Evolutionary conservation across 139 green algal genomes (phyloP), one percentile per base, ranked within the genome.

Genomic region (Spirogloea muscicola): DNA sequence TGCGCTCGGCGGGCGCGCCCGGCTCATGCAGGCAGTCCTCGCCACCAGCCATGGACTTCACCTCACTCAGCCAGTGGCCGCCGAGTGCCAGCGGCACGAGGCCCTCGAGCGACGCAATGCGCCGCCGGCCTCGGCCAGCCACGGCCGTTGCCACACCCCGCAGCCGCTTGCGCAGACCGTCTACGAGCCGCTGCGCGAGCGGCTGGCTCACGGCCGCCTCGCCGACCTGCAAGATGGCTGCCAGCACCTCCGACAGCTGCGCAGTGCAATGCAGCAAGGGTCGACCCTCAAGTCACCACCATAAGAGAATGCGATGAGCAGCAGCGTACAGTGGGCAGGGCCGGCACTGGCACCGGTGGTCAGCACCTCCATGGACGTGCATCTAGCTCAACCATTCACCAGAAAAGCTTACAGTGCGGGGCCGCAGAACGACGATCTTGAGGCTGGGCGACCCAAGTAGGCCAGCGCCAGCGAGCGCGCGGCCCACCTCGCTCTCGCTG

Each of bases 191-290:
- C 10, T 74, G 48, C 1, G 89, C 92, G 34, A 83, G 69, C 1
- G 87, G 76, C 1, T 79, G 51, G 18, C 85, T 85, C 1, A 84
- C 88, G 5, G 86, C 83, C 1, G 88, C 88, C 0, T 80, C 71
- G 6, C 89, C 93, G 4, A 97, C 79, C 77, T 88, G 69, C 49
- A 92, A 38, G 27, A 97, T 89, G 3, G 84, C 79, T 38, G 94
- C 86, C 16, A 97, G 76, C 18, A 95, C 88, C 38, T 97, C 91
- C 25, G 66, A 58, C 42, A 81, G 25, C 74, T 81, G 36, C 33
- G 18, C 10, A n/a, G n/a, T n/a, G n/a, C n/a, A n/a, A n/a, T n/a
- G n/a, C n/a, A n/a, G n/a, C n/a, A n/a, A n/a, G n/a, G n/a, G n/a
- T n/a, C n/a, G n/a, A n/a, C n/a, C n/a, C n/a, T n/a, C n/a, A n/a